These are phyloP conservation scores for Russula emetica DNA, from an alignment of 768 basidiomycete species.

Conservation along the genomic window DNA sequence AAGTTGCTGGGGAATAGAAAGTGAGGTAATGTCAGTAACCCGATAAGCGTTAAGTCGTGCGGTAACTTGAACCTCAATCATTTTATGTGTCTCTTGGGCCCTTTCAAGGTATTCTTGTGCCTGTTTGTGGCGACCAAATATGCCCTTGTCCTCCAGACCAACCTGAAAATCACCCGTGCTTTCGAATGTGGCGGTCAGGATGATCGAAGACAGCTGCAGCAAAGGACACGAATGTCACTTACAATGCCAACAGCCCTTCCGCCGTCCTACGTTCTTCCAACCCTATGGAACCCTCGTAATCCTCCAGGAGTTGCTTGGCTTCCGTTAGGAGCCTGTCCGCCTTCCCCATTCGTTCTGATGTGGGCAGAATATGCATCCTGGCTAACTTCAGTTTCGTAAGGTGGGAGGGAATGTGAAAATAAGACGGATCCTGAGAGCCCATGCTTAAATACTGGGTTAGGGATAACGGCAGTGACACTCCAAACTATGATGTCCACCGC, in stretches of 20 bases:
- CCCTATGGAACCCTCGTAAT: background rate
- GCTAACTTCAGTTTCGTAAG: background rate
- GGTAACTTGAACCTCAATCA: slow-evolving; percentile 3
- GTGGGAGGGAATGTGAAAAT: background rate
- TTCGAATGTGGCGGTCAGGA: background rate
- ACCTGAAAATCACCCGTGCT: slow-evolving; percentile 4
- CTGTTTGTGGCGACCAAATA: background rate
- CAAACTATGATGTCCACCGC: background rate
- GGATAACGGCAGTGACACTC: background rate
- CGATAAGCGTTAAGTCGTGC: background rate
- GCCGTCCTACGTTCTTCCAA: background rate
- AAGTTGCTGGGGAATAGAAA: background rate
- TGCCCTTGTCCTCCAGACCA: slow-evolving; percentile 9
- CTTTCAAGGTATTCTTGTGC: slow-evolving; percentile 8
- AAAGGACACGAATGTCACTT: background rate
- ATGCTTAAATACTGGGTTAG: background rate
- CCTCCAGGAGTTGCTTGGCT: background rate
- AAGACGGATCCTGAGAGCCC: background rate
- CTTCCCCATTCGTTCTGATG: background rate
- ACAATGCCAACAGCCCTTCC: slow-evolving; percentile 4
- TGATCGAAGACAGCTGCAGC: too few relatives aligned
- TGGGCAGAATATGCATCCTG: background rate
- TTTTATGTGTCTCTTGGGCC: slow-evolving; percentile 9
- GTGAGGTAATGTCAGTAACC: background rate
- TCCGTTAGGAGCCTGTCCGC: background rate